Evolutionary conservation across 2,329 filamentous ascomycete species (phyloP).

Genomic region (Neoscytalidium dimidiatum): DNA sequence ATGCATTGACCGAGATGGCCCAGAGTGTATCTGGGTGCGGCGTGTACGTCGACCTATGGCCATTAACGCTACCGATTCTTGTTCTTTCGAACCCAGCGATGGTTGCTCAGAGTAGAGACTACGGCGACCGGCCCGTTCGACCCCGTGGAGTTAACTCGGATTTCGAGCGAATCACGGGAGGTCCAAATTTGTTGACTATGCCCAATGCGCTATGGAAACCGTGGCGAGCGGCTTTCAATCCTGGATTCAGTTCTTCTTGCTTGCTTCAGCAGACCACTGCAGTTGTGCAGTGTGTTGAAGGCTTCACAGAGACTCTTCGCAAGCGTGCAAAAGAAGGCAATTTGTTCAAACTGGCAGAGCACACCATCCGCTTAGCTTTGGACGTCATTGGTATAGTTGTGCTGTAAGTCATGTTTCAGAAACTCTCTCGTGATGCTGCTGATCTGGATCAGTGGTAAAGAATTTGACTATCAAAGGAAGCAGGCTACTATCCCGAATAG

Average conservation of each 20-base stretch:
- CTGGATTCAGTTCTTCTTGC: constrained; percentile 36
- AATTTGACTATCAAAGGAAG: neutral
- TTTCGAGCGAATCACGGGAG: neutral
- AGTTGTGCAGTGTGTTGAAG: constrained; percentile 36
- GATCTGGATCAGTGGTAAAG: neutral
- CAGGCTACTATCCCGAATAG: neutral
- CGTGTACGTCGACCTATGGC: constrained; percentile 51
- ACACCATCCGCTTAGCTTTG: constrained; percentile 27
- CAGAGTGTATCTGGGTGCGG: constrained; percentile 14
- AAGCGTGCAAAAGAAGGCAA: constrained; percentile 27
- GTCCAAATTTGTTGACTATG: constrained; percentile 30
- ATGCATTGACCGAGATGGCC: neutral
- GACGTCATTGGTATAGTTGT: constrained; percentile 31
- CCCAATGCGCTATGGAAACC: constrained; percentile 20
- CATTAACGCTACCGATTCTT: constrained; percentile 35
- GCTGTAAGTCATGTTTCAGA: constrained; percentile 2
- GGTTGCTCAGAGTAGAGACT: constrained; percentile 18
- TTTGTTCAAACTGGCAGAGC: constrained; percentile 30
- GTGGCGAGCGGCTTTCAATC: constrained; percentile 24
- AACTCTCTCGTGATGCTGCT: constrained; percentile 15
- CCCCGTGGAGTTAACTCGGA: neutral
- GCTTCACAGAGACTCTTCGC: constrained; percentile 31
- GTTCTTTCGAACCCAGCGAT: constrained; percentile 43
- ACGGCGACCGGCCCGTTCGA: too few species aligned
- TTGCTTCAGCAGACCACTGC: constrained; percentile 33